Base-by-base conservation (phyloP, 768 basidiomycete species). In the Calocera cornea region DNA sequence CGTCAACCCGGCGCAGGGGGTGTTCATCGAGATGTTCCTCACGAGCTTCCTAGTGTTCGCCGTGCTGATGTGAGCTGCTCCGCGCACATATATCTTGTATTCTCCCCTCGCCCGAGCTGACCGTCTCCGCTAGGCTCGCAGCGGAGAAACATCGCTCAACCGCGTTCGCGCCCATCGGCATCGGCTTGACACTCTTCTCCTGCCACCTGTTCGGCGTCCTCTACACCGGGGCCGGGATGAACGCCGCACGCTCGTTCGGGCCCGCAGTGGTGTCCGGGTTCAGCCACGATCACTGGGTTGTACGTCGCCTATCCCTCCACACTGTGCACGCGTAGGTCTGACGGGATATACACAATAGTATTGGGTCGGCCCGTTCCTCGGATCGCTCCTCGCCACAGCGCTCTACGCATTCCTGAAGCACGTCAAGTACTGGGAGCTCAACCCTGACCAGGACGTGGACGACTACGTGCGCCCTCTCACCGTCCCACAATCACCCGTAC, bases 1-100 rank as follows among this genome's bases (percentile, higher is more conserved):
- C 2, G 75, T 83, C 68, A 87, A 81, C 75, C 68, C 74, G 1
- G 79, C 83, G 0, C 85, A 88, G 73, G 86, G 79, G 12, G 80
- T 87, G 19, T 88, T 87, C 74, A 86, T 88, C 68, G 87, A 88
- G 73, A 85, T 87, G 82, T 87, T 88, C 75, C 81, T 84, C 70
- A 87, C 86, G 16, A 78, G 83, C 14, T 78, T 79, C 17, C 69
- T 72, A 8, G 47, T 68, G 47, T 74, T 87, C 16, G 78, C 87
- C 5, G 84, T 87, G n/a, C 81, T 88, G 69, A 87, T 88, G 54
- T 60, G 16, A 5, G 54, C 31, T 3, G 5, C 5, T 3, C 31
- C 54, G 14, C 19, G 3, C 54, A 3, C 14, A 27, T 60, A 12
- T 33, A 16, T 16, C n/a, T n/a, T n/a, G n/a, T n/a, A n/a, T n/a